These are phyloP conservation scores for Hyphodiscus sp. DNA, from an alignment of 2,329 filamentous ascomycete genomes.

Conservation along the genomic window DNA sequence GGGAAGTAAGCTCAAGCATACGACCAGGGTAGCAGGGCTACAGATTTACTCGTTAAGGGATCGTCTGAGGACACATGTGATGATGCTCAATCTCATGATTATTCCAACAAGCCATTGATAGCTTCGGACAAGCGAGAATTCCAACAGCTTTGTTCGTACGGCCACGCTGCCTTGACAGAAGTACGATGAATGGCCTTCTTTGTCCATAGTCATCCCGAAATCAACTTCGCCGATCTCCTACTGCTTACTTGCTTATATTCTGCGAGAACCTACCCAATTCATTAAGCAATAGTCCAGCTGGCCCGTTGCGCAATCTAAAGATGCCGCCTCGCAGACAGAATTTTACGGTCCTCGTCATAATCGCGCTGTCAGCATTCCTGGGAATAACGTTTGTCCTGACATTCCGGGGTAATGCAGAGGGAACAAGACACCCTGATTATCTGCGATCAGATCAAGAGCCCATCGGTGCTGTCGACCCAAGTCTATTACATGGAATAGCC, in stretches of 20 bases:
- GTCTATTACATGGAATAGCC: slow-evolving; percentile 56
- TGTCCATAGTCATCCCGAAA: not conserved
- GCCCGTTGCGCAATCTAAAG: not conserved
- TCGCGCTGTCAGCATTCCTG: slow-evolving; percentile 49
- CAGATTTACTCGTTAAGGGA: too few species aligned
- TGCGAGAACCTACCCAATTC: not conserved
- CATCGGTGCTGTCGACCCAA: slow-evolving; percentile 35
- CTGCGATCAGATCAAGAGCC: slow-evolving; percentile 13
- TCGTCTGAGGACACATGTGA: not conserved
- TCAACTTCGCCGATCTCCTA: not conserved
- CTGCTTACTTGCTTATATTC: not conserved
- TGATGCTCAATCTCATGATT: not conserved
- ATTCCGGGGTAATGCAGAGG: slow-evolving; percentile 19
- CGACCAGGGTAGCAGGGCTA: too few species aligned
- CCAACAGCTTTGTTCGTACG: not conserved
- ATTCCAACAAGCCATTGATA: not conserved
- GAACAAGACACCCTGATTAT: slow-evolving; percentile 16
- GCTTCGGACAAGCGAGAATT: not conserved
- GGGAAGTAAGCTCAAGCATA: too few species aligned
- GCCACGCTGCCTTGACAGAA: not conserved
- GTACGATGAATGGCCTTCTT: not conserved
- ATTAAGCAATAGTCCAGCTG: not conserved
- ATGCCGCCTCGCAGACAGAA: slow-evolving; percentile 35
- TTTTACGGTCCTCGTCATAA: slow-evolving; percentile 46
- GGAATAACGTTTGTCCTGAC: slow-evolving; percentile 52